Evolutionary conservation across 192 early-diverging fungal species (phyloP), one percentile per base, ranked within the genome.

Genomic region (Chytriomyces sp.): DNA sequence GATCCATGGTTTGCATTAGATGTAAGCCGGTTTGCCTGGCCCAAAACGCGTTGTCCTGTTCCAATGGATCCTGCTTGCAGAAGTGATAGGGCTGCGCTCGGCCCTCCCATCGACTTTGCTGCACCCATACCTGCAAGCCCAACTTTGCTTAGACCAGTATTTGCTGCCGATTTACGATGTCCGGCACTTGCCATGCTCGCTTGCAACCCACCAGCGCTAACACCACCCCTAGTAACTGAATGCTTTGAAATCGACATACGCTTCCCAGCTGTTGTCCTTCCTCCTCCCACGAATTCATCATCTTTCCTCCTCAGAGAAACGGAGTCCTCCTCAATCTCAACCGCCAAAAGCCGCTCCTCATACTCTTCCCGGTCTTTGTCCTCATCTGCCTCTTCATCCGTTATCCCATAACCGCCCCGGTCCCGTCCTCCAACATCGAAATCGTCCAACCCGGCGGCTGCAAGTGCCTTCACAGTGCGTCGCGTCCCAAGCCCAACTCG

Each of bases 261-360:
- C 14, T 32, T 58, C 26, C 56, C 26, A 25, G 56, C 56, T 28
- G 56, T 28, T 14, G 56, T 17, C 22, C 56, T 14, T 22, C 26
- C 56, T 12, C 22, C 26, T 17, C 12, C 17, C 31, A 32, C 26
- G 28, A 25, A 30, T 14, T 68, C 65, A 56, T 68, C 65, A 32
- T 68, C 65, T 12, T 39, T 31, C 30, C 52, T 6, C n/a, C 65
- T n/a, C 28, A 56, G 32, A 22, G 28, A 7, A 28, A 7, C n/a
- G 7, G 52, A 30, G 28, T 68, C 65, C 14, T 68, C 65, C 52
- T 68, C 52, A 55, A 68, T 56, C 28, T 68, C 65, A 33, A 25
- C 25, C 52, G 65, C 17, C 52, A 68, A 53, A 14, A 68, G 32
- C 52, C 54, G n/a, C 8, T 68, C 65, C 65, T 68, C 65, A 28